Percentiles rank a stretch among this genome's conserved stretches.
phyloP scores from a whole-genome alignment of 495 filamentous ascomycete species.

The Neurospora sp. region DNA sequence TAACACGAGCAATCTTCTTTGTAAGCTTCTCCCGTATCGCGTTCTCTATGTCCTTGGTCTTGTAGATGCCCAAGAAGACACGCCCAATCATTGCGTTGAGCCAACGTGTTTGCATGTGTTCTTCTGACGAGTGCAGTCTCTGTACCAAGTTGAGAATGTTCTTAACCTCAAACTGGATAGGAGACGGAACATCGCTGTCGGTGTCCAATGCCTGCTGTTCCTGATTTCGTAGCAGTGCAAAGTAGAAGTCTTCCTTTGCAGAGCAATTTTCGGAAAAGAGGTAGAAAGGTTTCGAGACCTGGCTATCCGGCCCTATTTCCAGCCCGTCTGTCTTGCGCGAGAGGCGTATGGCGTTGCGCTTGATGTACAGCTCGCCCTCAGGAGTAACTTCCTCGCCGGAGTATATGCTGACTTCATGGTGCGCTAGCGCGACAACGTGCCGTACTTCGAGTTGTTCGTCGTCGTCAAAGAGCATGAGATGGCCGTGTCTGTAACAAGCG shows the following conservation, averaged over 20 bases:
- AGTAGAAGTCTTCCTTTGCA: slow-evolving; percentile 97
- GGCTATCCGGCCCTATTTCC: slow-evolving; percentile 40
- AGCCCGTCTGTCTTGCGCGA: slow-evolving; percentile 55
- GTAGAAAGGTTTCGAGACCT: slow-evolving; percentile 70
- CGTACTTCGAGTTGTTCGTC: slow-evolving; percentile 79
- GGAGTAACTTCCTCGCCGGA: slow-evolving; percentile 71
- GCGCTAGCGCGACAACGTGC: slow-evolving; percentile 84
- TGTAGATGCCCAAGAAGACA: slow-evolving; percentile 78
- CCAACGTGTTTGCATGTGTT: slow-evolving; percentile 86
- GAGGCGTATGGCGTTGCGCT: slow-evolving; percentile 86
- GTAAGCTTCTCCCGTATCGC: slow-evolving; percentile 75
- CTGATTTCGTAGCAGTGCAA: slow-evolving; percentile 79
- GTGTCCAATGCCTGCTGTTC: slow-evolving; percentile 47
- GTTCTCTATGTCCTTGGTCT: slow-evolving; percentile 69
- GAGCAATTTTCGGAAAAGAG: slow-evolving; percentile 90
- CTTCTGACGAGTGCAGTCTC: slow-evolving; percentile 81
- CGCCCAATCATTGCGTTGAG: slow-evolving; percentile 85
- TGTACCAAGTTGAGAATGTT: slow-evolving; percentile 83
- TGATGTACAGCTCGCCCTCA: slow-evolving; percentile 90
- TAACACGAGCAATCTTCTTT: slow-evolving; percentile 92
- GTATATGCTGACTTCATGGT: slow-evolving; percentile 79
- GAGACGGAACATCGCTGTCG: slow-evolving; percentile 51
- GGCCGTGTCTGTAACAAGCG: slow-evolving; percentile 59
- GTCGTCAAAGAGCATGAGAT: slow-evolving; percentile 96
- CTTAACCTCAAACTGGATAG: slow-evolving; percentile 69